A percentile compares a stretch with the other conserved stretches of the same genome.
Evolutionary conservation across 1,284 basidiomycete genomes (phyloP).

Genomic region (Fereydounia khargensis): DNA sequence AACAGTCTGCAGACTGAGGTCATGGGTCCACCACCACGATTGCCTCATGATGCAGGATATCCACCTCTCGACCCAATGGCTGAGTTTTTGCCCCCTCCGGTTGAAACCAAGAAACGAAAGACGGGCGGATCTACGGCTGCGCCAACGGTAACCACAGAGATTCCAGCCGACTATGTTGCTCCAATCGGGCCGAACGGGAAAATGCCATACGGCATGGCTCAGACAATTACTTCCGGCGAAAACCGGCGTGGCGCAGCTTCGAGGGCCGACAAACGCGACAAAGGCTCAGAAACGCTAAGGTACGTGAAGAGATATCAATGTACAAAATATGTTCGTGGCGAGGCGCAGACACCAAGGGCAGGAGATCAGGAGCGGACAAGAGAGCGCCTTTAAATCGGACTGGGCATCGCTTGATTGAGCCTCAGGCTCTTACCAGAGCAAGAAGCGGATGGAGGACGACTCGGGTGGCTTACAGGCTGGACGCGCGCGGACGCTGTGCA

Average conservation of each 20-base stretch:
- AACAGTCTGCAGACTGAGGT: conserved; percentile 27
- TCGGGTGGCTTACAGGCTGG: too few species aligned
- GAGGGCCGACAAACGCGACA: neutral
- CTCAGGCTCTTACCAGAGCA: too few species aligned
- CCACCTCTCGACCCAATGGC: conserved; percentile 26
- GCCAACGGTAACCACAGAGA: conserved; percentile 7
- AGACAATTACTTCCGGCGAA: neutral
- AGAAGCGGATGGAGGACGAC: too few species aligned
- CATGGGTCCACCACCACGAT: conserved; percentile 31
- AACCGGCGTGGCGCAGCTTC: neutral
- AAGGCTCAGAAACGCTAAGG: neutral
- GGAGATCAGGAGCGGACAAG: too few species aligned
- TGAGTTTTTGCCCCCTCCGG: conserved; percentile 3
- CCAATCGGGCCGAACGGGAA: conserved; percentile 26
- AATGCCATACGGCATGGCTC: conserved; percentile 23
- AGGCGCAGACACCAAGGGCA: too few species aligned
- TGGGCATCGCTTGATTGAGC: too few species aligned
- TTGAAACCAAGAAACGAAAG: conserved; percentile 4
- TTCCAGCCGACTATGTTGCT: conserved; percentile 12
- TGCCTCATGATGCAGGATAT: conserved; percentile 20
- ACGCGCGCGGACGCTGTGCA: too few species aligned
- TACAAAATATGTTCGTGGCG: too few species aligned
- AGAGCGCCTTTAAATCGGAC: too few species aligned
- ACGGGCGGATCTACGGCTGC: conserved; percentile 1
- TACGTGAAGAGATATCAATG: too few species aligned